Base-by-base conservation (phyloP, 305 asterid genomes). In the Ajuga reptans region DNA sequence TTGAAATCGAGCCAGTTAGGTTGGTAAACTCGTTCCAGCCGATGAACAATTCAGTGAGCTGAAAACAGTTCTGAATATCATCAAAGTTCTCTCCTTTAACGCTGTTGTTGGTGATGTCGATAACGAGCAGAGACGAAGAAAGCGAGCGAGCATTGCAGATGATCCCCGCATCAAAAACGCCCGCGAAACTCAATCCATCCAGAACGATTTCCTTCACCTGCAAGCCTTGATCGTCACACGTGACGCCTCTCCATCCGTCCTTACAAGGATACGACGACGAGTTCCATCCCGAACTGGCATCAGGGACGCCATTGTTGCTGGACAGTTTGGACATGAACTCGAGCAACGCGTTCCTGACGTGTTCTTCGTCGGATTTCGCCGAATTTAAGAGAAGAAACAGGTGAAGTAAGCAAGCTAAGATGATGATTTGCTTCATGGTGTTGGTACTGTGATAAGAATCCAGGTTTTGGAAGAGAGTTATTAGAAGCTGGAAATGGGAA, bases 221-320 rank as follows among this genome's bases (percentile, higher is more conserved):
- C 15, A 14, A 10, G 2, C 10, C 53, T 15, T 66, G 57, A 5
- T 45, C 6, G 27, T 80, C 82, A 37, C 95, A 86, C 0, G 52
- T 64, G 66, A 88, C 62, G 33, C 92, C 92, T 6, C 21, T 65
- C 95, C 92, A 88, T 0, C 42, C 27, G 27, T 64, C 84, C 56
- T 21, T 6, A 72, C 92, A 88, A 6, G 92, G 92, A 7, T 73
- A 33, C n/a, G 89, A 84, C 47, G 83, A 39, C 5, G 60, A 27
- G 53, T 83, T 84, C 92, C 92, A 86, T 5, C 79, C 84, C 0
- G 18, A 14, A 55, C 6, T 33, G 9, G 78, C 75, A 51, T 50
- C 65, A 10, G 65, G 15, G 7, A 52, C 4, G 64, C 56, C 49
- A 15, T 45, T 77, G 72, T 36, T 74, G 72, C 72, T 69, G 12